Evolutionary conservation across 2,329 filamentous ascomycete species (phyloP).

Genomic region (Pleurostoma richardsiae): DNA sequence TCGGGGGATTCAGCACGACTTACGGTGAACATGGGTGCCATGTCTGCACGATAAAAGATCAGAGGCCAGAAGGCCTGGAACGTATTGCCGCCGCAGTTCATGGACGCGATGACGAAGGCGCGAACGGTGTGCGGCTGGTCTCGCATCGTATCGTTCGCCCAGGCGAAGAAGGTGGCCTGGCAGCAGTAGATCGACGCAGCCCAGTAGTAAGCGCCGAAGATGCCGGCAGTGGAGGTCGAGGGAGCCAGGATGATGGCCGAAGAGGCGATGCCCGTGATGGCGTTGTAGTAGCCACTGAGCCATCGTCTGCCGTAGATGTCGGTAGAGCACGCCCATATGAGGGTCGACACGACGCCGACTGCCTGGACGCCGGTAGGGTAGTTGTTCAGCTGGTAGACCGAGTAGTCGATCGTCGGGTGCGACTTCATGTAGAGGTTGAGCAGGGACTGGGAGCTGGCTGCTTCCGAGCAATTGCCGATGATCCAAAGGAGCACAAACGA

Average conservation of each 20-base stretch:
- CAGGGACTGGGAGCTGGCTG: constrained; percentile 60
- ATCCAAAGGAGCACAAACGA: constrained; percentile 63
- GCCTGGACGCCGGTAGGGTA: constrained; percentile 53
- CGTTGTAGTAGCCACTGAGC: constrained; percentile 63
- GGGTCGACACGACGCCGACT: constrained; percentile 51
- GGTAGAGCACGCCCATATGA: constrained; percentile 66
- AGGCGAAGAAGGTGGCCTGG: constrained; percentile 70
- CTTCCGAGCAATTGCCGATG: constrained; percentile 66
- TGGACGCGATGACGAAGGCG: constrained; percentile 62
- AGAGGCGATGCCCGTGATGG: constrained; percentile 55
- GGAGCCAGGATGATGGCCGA: constrained; percentile 55
- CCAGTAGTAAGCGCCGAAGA: constrained; percentile 65
- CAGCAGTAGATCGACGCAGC: constrained; percentile 66
- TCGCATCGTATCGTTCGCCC: constrained; percentile 66
- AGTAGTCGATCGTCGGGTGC: constrained; percentile 35
- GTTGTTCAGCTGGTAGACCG: constrained; percentile 45
- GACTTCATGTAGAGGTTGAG: constrained; percentile 43
- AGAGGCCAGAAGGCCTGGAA: constrained; percentile 71
- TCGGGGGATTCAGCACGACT: constrained; percentile 17
- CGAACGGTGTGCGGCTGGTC: constrained; percentile 58
- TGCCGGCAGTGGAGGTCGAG: constrained; percentile 40
- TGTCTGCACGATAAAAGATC: constrained; percentile 61
- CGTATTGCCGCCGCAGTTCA: constrained; percentile 65
- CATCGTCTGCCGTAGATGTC: constrained; percentile 60
- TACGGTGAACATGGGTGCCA: constrained; percentile 61